phyloP scores from a whole-genome alignment of 2,329 filamentous ascomycete species.

The Aureobasidium sp. region DNA sequence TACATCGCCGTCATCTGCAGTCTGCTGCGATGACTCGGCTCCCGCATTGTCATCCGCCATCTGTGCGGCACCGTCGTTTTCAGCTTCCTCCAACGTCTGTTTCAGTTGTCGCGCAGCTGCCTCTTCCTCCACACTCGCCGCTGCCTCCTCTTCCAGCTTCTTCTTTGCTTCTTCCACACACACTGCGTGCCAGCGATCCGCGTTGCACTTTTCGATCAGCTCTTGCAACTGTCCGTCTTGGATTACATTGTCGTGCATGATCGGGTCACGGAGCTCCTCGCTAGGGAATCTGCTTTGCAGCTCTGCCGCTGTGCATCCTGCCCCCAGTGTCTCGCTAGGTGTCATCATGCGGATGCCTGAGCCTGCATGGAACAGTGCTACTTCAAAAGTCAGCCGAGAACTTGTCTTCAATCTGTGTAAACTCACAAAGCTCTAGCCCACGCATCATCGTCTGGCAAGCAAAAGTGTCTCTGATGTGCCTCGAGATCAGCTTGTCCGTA shows the following conservation, averaged over 20 bases:
- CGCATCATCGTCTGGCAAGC: conserved; percentile 40
- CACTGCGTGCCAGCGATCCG: conserved; percentile 59
- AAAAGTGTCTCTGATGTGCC: conserved; percentile 40
- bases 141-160: conserved; percentile 28
- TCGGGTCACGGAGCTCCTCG: conserved; percentile 55
- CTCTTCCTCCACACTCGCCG: neutral
- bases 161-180: conserved; percentile 32
- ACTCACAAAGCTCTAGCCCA: conserved; percentile 57
- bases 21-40: conserved; percentile 15
- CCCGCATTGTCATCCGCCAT: conserved; percentile 14
- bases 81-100: conserved; percentile 1
- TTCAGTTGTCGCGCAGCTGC: conserved; percentile 5
- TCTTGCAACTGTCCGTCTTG: conserved; percentile 61
- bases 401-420: conserved; percentile 13
- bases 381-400: conserved; percentile 9
- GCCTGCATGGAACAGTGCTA: conserved; percentile 15
- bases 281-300: conserved; percentile 45
- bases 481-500: conserved; percentile 59
- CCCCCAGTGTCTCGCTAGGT: conserved; percentile 39
- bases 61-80: conserved; percentile 14
- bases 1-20: conserved; percentile 18
- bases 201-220: conserved; percentile 58
- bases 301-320: conserved; percentile 48
- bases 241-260: conserved; percentile 61
- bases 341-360: conserved; percentile 20